These are phyloP conservation scores for Calonectria pseudoturangicola DNA, from an alignment of 2,329 filamentous ascomycete species.

Conservation along the genomic window DNA sequence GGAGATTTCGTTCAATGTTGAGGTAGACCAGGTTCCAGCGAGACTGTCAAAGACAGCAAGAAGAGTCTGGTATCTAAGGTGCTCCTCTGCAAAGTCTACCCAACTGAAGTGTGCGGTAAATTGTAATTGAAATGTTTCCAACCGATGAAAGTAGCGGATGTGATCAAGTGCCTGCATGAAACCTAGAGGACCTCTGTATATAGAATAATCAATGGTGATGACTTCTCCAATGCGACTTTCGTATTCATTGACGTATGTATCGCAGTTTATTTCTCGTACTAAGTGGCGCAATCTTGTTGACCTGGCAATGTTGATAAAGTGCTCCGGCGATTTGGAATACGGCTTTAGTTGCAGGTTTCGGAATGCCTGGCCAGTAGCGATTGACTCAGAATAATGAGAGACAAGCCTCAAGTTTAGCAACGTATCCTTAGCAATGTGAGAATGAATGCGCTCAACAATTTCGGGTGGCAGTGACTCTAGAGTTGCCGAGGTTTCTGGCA, in stretches of 20 bases:
- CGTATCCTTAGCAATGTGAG: not conserved
- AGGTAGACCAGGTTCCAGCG: conserved; percentile 40
- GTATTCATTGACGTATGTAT: conserved; percentile 17
- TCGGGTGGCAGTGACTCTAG: conserved; percentile 23
- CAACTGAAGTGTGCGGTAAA: not conserved
- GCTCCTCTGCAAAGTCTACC: not conserved
- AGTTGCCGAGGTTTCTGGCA: not conserved
- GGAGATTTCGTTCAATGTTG: not conserved
- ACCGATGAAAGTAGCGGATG: conserved; percentile 7
- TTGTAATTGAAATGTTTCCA: conserved; percentile 21
- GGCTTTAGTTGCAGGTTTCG: conserved; percentile 5
- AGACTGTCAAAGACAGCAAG: conserved; percentile 42
- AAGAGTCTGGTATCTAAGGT: not conserved
- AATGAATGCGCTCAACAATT: not conserved
- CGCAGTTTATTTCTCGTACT: conserved; percentile 28
- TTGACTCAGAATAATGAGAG: conserved; percentile 55
- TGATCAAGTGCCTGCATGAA: conserved; percentile 24
- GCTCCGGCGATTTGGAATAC: not conserved
- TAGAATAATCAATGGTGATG: not conserved
- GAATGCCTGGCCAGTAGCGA: conserved; percentile 31
- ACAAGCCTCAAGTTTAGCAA: conserved; percentile 52
- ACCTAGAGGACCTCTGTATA: not conserved
- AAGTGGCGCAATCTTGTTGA: not conserved
- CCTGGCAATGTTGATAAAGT: conserved; percentile 14
- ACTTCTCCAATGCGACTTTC: not conserved